These are phyloP conservation scores for Trypanosomatidae sp. DNA, from an alignment of 208 protist species.

Conservation along the genomic window DNA sequence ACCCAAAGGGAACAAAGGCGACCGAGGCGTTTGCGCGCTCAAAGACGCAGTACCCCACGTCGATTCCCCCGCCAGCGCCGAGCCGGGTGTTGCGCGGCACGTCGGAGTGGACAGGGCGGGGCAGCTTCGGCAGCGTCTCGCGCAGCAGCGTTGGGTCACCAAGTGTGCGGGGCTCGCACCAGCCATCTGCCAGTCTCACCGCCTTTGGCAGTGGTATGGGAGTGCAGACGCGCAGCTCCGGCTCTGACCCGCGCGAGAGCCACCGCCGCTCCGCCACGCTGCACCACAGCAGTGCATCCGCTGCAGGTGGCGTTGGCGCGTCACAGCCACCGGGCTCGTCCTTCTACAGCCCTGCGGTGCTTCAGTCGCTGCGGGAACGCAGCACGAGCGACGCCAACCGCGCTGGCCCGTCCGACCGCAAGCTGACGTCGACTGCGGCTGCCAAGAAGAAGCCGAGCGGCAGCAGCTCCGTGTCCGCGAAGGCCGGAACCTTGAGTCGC, in stretches of 20 bases:
- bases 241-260: not conserved
- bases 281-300: no score
- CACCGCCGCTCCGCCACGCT: no score
- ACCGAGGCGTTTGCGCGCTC: constrained; percentile 19
- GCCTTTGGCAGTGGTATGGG: not conserved
- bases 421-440: no score
- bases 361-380: constrained; percentile 42
- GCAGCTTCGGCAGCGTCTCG: constrained; percentile 3
- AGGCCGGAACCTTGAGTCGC: no score
- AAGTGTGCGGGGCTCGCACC: no score
- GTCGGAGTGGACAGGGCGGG: no score
- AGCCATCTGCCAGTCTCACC: no score
- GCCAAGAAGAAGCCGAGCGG: no score
- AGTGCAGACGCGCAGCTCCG: constrained; percentile 3
- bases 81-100: not conserved
- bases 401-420: not conserved
- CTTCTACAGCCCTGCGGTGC: constrained; percentile 42
- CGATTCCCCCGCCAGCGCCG: not conserved
- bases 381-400: constrained; percentile 46
- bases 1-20: not conserved
- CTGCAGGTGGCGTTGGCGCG: no score
- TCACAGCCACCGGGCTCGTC: no score
- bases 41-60: constrained; percentile 15
- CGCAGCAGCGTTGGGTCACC: constrained; percentile 8
- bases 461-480: no score